Base-by-base conservation (phyloP, 768 basidiomycete species). In the Saitozyma sp. region DNA sequence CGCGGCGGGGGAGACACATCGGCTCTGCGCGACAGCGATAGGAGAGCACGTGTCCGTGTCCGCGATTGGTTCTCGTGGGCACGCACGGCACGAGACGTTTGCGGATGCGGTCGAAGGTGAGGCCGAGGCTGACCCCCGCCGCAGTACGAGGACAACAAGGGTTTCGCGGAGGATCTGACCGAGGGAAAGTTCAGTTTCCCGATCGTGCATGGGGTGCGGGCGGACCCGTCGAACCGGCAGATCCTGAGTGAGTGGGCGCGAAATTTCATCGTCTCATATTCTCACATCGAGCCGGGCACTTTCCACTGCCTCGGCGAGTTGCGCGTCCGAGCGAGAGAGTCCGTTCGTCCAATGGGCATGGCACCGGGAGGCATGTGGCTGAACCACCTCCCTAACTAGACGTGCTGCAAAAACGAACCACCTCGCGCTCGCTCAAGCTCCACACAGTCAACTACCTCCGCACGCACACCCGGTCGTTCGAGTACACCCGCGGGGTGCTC, bases 101-200 rank as follows among this genome's bases (percentile, higher is more conserved):
- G 5, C 29, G 29, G 29, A 29, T 5, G 29, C 37, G 3, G 6
- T 20, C 53, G 19, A n/a, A 54, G 29, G 29, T 29, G 29, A 29
- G 4, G 9, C 29, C 29, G 29, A 29, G 2, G 53, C 64, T 68
- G 63, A 63, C 46, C 41, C 49, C 9, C 6, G 19, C 17, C 1
- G 13, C 66, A 95, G 91, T 97, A 97, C 73, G 82, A 87, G 2
- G 84, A 85, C 49, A 90, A 83, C 73, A 84, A 84, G 63, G 82
- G 82, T 2, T 95, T 91, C 77, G 90, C 90, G 0, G 94, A 98
- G 79, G 95, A 98, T 75, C 82, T 98, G 13, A 89, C 91, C 0
- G 95, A 97, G 81, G 95, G 95, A 8, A 98, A 98, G 78, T 98
- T 98, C 82, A 94, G 91, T 4, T 98, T 98, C 80, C 94, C 93